phyloP scores from a whole-genome alignment of 1,139 yeast species.

The Pichia sp. region DNA sequence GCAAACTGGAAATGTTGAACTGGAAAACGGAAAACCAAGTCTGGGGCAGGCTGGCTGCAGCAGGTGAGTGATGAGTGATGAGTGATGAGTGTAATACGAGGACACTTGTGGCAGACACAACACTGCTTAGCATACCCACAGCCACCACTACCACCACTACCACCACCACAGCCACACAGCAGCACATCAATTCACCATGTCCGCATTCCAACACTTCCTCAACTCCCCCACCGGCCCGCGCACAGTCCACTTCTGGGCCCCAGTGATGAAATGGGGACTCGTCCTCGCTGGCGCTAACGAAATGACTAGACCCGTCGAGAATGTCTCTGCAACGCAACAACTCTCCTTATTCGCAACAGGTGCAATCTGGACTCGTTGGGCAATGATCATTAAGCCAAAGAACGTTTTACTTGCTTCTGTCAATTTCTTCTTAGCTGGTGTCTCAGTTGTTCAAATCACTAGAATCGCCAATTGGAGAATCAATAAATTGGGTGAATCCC shows the following conservation, averaged over 20 bases:
- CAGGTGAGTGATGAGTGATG: no score
- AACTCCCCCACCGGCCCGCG: conserved; percentile 90
- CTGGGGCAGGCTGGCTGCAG: no score
- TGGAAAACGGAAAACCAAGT: no score
- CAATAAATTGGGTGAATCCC: conserved; percentile 36
- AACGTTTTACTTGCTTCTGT: conserved; percentile 85
- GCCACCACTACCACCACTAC: no score
- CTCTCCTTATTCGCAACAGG: conserved; percentile 89
- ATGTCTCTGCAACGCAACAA: conserved; percentile 87
- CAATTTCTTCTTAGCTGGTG: conserved; percentile 86
- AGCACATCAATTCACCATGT: conserved; percentile 10
- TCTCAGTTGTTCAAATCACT: conserved; percentile 77
- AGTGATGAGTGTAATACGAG: no score
- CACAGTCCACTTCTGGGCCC: conserved; percentile 94
- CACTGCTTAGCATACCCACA: conserved; percentile 22
- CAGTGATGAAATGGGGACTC: conserved; percentile 69
- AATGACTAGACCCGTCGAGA: conserved; percentile 84
- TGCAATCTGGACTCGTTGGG: conserved; percentile 98
- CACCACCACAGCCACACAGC: conserved; percentile 23
- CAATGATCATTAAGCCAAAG: conserved; percentile 85
- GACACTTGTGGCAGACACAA: no score
- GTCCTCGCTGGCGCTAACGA: conserved; percentile 90
- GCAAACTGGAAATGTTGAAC: no score
- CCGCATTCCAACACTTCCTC: conserved; percentile 61
- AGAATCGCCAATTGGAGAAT: conserved; percentile 64